A percentile compares a stretch with the other conserved stretches of the same genome.
Evolutionary conservation across 1,284 basidiomycete species (phyloP).

Genomic region (Peniophora sp.): DNA sequence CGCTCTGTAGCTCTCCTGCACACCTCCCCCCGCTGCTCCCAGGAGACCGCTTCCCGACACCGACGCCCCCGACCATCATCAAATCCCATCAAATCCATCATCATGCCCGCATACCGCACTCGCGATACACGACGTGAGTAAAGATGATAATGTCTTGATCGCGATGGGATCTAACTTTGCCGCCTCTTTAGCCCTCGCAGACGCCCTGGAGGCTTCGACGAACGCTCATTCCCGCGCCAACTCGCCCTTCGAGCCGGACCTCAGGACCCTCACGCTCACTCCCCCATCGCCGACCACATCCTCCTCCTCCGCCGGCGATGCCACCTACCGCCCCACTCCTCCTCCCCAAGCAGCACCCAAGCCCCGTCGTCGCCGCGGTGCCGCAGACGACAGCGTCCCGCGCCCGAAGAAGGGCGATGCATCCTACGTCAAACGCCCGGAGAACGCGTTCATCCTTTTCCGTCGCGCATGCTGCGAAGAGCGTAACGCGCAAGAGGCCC

Average conservation of each 20-base stretch:
- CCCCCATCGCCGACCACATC: constrained; percentile 31
- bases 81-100: constrained; percentile 27
- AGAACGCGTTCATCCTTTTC: constrained; percentile 78
- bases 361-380: constrained; percentile 51
- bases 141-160: constrained; percentile 4
- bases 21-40: not conserved
- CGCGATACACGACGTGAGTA: constrained; percentile 63
- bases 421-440: constrained; percentile 73
- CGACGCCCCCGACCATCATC: constrained; percentile 15
- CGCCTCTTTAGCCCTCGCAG: constrained; percentile 37
- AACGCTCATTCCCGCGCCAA: constrained; percentile 32
- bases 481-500: constrained; percentile 36
- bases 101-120: constrained; percentile 70
- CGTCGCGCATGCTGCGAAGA: constrained; percentile 69
- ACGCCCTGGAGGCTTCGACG: constrained; percentile 35
- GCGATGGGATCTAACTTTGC: constrained; percentile 3
- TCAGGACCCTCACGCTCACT: constrained; percentile 41
- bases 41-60: not conserved
- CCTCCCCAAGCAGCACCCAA: constrained; percentile 14
- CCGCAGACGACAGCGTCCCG: constrained; percentile 52
- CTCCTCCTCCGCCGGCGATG: constrained; percentile 33
- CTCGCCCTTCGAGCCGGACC: constrained; percentile 66
- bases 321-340: constrained; percentile 20
- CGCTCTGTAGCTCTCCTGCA: constrained; percentile 20
- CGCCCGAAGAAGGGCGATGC: constrained; percentile 72